Evolutionary conservation across 305 asterid genomes (phyloP), one percentile per base, ranked within the genome.

Genomic region (Solanum hybrid): DNA sequence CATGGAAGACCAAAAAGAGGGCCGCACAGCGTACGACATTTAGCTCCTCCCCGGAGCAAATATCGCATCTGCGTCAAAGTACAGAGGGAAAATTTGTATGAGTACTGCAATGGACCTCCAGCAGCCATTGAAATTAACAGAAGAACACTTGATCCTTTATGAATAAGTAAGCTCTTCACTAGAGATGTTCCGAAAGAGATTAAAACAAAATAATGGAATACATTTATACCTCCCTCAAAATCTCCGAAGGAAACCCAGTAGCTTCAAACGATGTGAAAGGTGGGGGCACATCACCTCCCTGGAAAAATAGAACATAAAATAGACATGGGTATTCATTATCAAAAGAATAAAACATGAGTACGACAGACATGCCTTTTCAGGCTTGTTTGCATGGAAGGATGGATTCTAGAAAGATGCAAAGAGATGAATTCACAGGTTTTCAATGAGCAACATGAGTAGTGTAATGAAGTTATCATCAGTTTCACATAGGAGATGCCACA

Each of bases 21-120:
- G 93, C 80, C 69, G 92, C 98, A 97, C 98, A 96, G 97, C 89
- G 98, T 96, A 97, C 99, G 98, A 97, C 98, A 96, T 96, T 96
- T 94, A 91, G 94, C 98, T 96, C 99, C 98, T 93, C 94, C 98
- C 89, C 76, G 98, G 99, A 96, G 99, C 99, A 95, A 97, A 96
- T 95, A 97, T 96, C 99, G 99, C 98, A 96, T 97, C 99, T 96
- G 98, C 94, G 97, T 94, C 96, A 95, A 95, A 93, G 93, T 91
- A 91, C 91, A 94, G 92, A 93, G 18, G 93, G 93, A 91, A 94
- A 91, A 94, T 90, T 91, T 91, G 93, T 92, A 95, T 92, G 93
- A 87, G 92, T 94, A 91, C 95, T 90, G 92, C 35, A 79, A 51
- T 75, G 92, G 90, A 90, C 91, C 93, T 92, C 98, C 94, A 90